Base-by-base conservation (phyloP, 2,329 filamentous ascomycete genomes). In the Epichloe coenophiala region DNA sequence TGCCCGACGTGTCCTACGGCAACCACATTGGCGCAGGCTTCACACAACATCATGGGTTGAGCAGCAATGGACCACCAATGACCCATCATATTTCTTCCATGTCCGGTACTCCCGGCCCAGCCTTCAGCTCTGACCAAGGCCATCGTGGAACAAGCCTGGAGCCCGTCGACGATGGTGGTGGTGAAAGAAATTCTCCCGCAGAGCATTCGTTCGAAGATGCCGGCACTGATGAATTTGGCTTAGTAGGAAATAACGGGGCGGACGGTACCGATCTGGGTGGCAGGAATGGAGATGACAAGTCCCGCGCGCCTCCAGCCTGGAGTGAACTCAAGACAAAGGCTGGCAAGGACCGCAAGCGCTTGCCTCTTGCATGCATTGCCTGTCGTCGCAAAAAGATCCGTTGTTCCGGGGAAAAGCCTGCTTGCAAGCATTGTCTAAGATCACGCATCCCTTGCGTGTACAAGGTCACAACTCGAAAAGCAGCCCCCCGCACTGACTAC, bases 371-470 rank as follows among this genome's bases (percentile, higher is more conserved):
- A 15, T 98, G 93, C 64, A 96, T 97, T 60, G 90, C 90, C 38
- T 98, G 93, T 63, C 81, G 93, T 36, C 79, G 93, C 61, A 98
- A 97, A 72, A 98, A 98, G 73, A 97, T 98, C 56, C 83, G 91
- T 49, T 98, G 93, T 65, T 97, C 91, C 0, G 93, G 93, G 52
- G 93, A 97, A 71, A 97, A 96, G 67, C 93, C 93, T 3, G 88
- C 90, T 0, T 98, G 93, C 74, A 96, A 95, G 67, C 93, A 97
- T 68, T 97, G 93, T 63, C 75, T 94, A 53, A 81, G 90, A 51
- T 95, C 91, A 48, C 81, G 91, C 42, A 94, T 95, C 58, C 91
- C 91, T 2, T 98, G 93, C 64, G 90, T 97, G 4, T 98, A 97
- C 75, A 97, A 97, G 63, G 88, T 95, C 53, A 97, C 90, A 0